phyloP scores from a whole-genome alignment of 257 asterid genomes.

The Nicotiana paniculata region DNA sequence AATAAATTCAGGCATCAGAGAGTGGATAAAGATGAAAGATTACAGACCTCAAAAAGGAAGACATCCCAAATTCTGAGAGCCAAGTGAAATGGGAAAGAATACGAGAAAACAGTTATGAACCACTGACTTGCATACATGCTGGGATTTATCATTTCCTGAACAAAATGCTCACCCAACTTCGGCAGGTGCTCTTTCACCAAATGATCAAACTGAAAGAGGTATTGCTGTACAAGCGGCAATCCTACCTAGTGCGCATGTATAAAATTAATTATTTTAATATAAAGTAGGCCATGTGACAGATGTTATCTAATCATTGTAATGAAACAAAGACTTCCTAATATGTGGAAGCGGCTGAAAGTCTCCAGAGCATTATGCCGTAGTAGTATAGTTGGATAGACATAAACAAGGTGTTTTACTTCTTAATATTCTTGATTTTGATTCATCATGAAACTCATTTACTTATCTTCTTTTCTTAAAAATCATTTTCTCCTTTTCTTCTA shows the following conservation, averaged over 20 bases:
- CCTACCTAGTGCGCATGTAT: constrained; percentile 63
- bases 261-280: constrained; percentile 10
- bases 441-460: no score
- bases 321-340: background rate
- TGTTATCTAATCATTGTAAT: background rate
- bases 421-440: no score
- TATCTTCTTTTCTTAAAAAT: no score
- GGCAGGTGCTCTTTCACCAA: constrained; percentile 69
- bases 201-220: constrained; percentile 71
- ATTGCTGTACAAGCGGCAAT: constrained; percentile 97
- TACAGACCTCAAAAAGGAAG: constrained; percentile 83
- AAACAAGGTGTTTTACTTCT: no score
- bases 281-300: background rate
- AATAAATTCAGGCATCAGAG: constrained; percentile 13
- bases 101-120: constrained; percentile 96
- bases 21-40: background rate
- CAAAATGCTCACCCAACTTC: constrained; percentile 82
- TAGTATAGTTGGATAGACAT: no score
- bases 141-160: constrained; percentile 88
- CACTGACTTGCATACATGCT: constrained; percentile 99
- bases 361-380: background rate
- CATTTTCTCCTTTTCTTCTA: no score
- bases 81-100: constrained; percentile 93
- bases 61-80: constrained; percentile 99
- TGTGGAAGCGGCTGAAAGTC: background rate